Base-by-base conservation (phyloP, 305 asterid genomes). In the Rubia tinctorum region DNA sequence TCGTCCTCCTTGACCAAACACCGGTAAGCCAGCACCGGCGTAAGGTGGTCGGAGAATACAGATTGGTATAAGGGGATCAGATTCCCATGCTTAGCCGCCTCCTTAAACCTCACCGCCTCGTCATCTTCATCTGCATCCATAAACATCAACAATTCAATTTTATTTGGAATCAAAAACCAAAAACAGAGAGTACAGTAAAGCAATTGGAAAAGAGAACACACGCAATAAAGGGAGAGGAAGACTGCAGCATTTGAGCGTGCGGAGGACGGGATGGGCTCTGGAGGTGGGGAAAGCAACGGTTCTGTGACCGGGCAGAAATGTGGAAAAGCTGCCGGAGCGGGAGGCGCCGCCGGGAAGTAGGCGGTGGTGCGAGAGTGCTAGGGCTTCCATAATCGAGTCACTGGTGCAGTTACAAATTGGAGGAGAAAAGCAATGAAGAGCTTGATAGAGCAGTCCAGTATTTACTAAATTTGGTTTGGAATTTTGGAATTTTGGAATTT, bases 1-100 rank as follows among this genome's bases (percentile, higher is more conserved):
- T 90, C 95, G 76, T 92, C 98, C 82, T 92, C 96, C 85, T 84
- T 90, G 56, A 92, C 96, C 88, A 92, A 85, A 77, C 96, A 92
- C 69, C 98, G 91, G 77, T 90, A 92, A 8, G 98, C 98, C 27
- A 90, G 86, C 71, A 92, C 96, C 0, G 98, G 95, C 34, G 98
- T 92, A 80, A 92, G 82, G 79, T 92, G 98, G 79, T 92, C 98
- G 4, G 92, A 88, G 79, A 92, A 92, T 63, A 92, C 86, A n/a
- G 91, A 71, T 83, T 84, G 86, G 83, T 77, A 92, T 47, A 92
- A 30, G 8, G 98, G 97, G 79, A 90, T 90, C 91, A 92, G 81
- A 82, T 92, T 90, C 84, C 98, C 98, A 73, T 83, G 78, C 80
- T 83, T 84, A 2, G 96, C 92, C 67, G 98, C 96, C 79, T 92